These are phyloP conservation scores for Didymellaceae sp. DNA, from an alignment of 2,329 filamentous ascomycete genomes.

Conservation along the genomic window DNA sequence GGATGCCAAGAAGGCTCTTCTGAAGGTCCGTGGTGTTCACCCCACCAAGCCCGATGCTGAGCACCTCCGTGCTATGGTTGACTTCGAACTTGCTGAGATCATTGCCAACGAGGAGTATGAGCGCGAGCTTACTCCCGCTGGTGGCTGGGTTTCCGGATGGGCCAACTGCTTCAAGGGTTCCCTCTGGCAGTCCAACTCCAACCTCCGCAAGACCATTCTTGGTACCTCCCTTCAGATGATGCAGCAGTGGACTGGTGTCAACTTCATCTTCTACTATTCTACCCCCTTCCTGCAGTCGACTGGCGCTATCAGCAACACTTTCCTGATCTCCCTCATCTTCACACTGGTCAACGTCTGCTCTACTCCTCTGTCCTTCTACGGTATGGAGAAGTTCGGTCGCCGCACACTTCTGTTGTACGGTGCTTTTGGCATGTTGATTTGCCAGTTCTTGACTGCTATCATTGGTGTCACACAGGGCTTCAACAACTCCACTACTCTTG, in stretches of 20 bases:
- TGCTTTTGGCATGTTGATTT: slow-evolving; percentile 69
- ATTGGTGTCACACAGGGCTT: slow-evolving; percentile 30
- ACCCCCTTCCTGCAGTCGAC: slow-evolving; percentile 33
- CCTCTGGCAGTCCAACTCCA: slow-evolving; percentile 39
- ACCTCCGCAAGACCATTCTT: slow-evolving; percentile 47
- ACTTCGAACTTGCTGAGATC: slow-evolving; percentile 64
- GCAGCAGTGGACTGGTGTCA: slow-evolving; percentile 68
- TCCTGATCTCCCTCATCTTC: slow-evolving; percentile 73
- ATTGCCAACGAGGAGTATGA: slow-evolving; percentile 75
- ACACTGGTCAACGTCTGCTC: slow-evolving; percentile 76
- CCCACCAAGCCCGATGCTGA: slow-evolving; percentile 10
- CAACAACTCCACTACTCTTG: slow-evolving; percentile 21
- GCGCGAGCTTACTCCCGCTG: slow-evolving; percentile 63
- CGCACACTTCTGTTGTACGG: slow-evolving; percentile 74
- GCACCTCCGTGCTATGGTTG: slow-evolving; percentile 41
- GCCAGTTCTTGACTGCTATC: slow-evolving; percentile 40
- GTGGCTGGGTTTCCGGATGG: slow-evolving; percentile 48
- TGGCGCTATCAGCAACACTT: slow-evolving; percentile 52
- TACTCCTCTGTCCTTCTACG: slow-evolving; percentile 72
- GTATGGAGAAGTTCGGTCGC: slow-evolving; percentile 77
- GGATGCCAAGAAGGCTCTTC: slow-evolving; percentile 66
- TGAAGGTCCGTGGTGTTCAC: slow-evolving; percentile 60
- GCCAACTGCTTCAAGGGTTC: slow-evolving; percentile 19
- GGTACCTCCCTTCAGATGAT: slow-evolving; percentile 69
- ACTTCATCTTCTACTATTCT: slow-evolving; percentile 47